These are phyloP conservation scores for Diaporthe sp. DNA, from an alignment of 2,329 filamentous ascomycete genomes.

Conservation along the genomic window DNA sequence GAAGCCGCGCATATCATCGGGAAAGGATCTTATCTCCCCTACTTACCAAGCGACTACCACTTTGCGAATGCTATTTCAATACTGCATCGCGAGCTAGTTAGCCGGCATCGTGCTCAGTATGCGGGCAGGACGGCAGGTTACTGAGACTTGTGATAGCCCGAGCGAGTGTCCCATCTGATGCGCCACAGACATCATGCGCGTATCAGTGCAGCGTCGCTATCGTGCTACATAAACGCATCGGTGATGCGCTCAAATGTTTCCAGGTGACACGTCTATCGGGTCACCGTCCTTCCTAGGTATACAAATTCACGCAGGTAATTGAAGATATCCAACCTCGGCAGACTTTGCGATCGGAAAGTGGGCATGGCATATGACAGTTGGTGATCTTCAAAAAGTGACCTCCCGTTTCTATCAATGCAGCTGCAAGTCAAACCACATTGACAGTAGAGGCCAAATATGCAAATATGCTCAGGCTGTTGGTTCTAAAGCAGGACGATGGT, in stretches of 20 bases:
- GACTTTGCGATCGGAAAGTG: not conserved
- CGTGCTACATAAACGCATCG: not conserved
- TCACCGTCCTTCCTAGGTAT: not conserved
- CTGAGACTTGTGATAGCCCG: not conserved
- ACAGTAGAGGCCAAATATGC: too few species aligned
- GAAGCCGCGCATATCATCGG: too few species aligned
- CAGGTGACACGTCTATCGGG: not conserved
- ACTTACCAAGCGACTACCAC: not conserved
- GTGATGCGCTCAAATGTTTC: not conserved
- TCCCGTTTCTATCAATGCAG: too few species aligned
- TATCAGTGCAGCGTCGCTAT: not conserved
- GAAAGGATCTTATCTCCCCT: not conserved
- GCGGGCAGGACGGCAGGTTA: not conserved
- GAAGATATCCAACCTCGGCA: not conserved
- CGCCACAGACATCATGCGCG: not conserved
- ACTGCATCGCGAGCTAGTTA: too few species aligned
- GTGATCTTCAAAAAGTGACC: not conserved
- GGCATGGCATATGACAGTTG: not conserved
- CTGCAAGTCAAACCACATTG: too few species aligned
- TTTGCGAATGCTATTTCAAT: fast-evolving
- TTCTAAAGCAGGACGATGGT: too few species aligned
- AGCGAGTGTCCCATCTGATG: not conserved
- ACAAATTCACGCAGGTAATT: not conserved
- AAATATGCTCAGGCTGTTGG: fast-evolving
- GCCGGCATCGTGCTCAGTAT: not conserved